phyloP scores from a whole-genome alignment of 108 stramenopile genomes.

The Cyclotella atomus region DNA sequence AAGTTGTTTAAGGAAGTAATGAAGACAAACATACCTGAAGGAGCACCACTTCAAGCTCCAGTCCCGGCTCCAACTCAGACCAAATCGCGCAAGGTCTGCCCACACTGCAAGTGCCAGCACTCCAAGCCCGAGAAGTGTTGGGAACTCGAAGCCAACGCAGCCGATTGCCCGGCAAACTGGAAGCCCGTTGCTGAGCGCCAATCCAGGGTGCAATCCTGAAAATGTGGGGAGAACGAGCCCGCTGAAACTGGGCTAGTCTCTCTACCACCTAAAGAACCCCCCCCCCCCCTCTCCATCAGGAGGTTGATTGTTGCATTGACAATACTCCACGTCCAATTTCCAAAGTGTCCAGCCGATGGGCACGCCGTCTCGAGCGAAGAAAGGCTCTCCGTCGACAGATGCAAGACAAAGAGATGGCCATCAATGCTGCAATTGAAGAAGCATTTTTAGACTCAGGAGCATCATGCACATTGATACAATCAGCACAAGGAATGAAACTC shows the following conservation, averaged over 20 bases:
- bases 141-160: constrained; percentile 8
- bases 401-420: background rate
- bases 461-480: background rate
- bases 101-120: constrained; percentile 11
- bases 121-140: constrained; percentile 22
- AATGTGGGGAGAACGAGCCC: constrained; percentile 1
- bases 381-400: background rate
- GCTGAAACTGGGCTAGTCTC: constrained; percentile 3
- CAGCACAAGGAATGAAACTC: background rate
- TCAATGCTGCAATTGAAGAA: background rate
- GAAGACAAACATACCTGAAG: background rate
- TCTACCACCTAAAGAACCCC: constrained; percentile 10
- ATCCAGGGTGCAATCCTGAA: background rate
- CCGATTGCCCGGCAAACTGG: background rate
- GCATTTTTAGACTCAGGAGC: constrained; percentile 18
- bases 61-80: background rate
- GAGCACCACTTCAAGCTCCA: background rate
- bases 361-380: background rate
- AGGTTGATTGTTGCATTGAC: constrained; percentile 5
- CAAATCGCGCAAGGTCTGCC: too few species aligned
- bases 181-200: constrained; percentile 8
- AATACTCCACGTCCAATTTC: background rate
- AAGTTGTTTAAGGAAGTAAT: constrained; percentile 1
- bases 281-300: background rate
- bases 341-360: constrained; percentile 3